Percentiles rank a stretch among this genome's conserved stretches.
phyloP scores from a whole-genome alignment of 108 stramenopile species.

The Cyclotella sp. region DNA sequence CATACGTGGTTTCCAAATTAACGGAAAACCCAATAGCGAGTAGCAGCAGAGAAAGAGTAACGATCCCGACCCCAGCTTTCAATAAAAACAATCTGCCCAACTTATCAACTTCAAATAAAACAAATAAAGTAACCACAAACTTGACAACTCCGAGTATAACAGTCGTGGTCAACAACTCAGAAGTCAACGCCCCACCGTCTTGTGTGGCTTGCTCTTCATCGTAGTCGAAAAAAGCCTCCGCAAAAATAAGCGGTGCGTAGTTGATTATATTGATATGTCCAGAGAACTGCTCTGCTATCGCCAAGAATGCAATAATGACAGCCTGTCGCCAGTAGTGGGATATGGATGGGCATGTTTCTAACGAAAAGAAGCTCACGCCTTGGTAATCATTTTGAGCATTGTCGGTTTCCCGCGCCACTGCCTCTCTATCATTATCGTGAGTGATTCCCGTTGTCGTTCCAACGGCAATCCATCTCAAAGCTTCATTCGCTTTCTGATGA shows the following conservation, averaged over 20 bases:
- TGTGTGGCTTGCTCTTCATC: slow-evolving; percentile 40
- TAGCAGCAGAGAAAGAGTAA: slow-evolving; percentile 46
- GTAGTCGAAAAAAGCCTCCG: slow-evolving; percentile 50
- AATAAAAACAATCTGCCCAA: slow-evolving; percentile 58
- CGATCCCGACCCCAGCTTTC: slow-evolving; percentile 52
- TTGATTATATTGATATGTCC: slow-evolving; percentile 67
- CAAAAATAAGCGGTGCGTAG: slow-evolving; percentile 62
- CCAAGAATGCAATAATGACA: slow-evolving; percentile 49
- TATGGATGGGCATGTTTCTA: slow-evolving; percentile 38
- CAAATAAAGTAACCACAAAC: slow-evolving; percentile 53
- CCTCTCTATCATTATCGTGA: slow-evolving; percentile 12
- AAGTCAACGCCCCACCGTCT: slow-evolving; percentile 30
- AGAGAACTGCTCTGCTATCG: slow-evolving; percentile 58
- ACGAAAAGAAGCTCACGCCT: slow-evolving; percentile 29
- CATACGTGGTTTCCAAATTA: slow-evolving; percentile 7
- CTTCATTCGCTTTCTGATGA: slow-evolving; percentile 53
- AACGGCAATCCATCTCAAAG: slow-evolving; percentile 37
- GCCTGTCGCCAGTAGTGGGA: slow-evolving; percentile 52
- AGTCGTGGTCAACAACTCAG: slow-evolving; percentile 53
- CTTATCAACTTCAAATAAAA: slow-evolving; percentile 58
- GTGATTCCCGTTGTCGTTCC: slow-evolving; percentile 4
- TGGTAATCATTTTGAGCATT: slow-evolving; percentile 20
- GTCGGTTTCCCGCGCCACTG: neutral
- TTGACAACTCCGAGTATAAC: slow-evolving; percentile 64
- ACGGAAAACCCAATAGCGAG: slow-evolving; percentile 48